phyloP scores from a whole-genome alignment of 495 filamentous ascomycete species.

The Neurospora tetrasperma region DNA sequence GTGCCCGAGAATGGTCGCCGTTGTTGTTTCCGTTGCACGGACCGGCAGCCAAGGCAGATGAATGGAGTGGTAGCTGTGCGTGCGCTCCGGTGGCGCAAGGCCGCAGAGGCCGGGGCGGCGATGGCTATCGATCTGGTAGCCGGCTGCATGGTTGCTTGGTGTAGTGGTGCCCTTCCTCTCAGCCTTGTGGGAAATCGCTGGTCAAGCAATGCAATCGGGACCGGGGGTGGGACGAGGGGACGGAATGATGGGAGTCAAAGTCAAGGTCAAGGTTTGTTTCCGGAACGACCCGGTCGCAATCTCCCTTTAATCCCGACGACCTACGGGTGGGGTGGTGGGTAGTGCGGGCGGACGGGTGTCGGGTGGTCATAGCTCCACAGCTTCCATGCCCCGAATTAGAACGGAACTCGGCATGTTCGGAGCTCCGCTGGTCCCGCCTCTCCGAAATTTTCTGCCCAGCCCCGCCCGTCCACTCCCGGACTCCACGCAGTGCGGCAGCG shows the following conservation, averaged over 20 bases:
- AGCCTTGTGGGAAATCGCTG: not conserved
- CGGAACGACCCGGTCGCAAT: not conserved
- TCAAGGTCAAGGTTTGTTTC: not conserved
- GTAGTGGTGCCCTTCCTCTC: not conserved
- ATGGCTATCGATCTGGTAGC: not conserved
- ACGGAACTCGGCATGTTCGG: not conserved
- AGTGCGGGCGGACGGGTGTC: not conserved
- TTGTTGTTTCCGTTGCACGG: slow-evolving; percentile 3
- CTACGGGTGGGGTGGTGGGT: not conserved
- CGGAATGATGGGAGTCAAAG: not conserved
- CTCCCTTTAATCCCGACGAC: not conserved
- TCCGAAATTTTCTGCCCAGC: not conserved
- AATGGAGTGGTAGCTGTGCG: not conserved
- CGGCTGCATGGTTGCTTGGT: slow-evolving; percentile 1
- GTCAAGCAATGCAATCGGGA: not conserved
- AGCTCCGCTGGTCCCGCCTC: not conserved
- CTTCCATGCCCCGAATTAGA: not conserved
- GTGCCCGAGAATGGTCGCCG: slow-evolving; percentile 4
- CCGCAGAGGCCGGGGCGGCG: not conserved
- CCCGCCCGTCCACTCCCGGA: not conserved
- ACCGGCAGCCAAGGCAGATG: not conserved
- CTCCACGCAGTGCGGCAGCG: not conserved
- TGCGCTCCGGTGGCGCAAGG: not conserved
- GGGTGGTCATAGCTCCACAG: not conserved
- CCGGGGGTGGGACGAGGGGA: not conserved